These are phyloP conservation scores for Drechslera avenae DNA, from an alignment of 2,329 filamentous ascomycete species.

Conservation along the genomic window DNA sequence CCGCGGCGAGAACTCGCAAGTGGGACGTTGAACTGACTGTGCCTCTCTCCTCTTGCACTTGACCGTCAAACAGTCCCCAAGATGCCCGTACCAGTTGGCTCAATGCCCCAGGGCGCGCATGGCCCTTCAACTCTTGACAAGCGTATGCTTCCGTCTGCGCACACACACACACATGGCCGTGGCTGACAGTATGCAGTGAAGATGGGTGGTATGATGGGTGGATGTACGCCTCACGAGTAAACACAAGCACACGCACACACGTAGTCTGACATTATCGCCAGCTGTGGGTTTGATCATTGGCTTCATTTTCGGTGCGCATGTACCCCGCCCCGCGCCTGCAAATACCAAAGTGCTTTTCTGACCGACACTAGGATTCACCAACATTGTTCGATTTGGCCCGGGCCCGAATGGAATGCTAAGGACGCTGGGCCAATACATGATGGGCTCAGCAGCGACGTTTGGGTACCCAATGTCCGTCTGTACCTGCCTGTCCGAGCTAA, in stretches of 20 bases:
- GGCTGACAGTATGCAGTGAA: conserved; percentile 68
- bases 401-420: conserved; percentile 92
- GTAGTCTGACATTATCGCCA: conserved; percentile 50
- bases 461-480: conserved; percentile 64
- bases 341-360: conserved; percentile 17
- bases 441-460: conserved; percentile 92
- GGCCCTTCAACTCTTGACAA: conserved; percentile 75
- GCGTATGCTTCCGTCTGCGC: conserved; percentile 55
- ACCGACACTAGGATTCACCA: conserved; percentile 72
- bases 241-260: not conserved
- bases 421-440: conserved; percentile 95
- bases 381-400: conserved; percentile 93
- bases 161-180: conserved; percentile 26
- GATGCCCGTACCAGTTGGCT: conserved; percentile 64
- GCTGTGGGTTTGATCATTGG: conserved; percentile 96
- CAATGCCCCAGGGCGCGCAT: conserved; percentile 43
- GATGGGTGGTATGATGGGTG: conserved; percentile 98
- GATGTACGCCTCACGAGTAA: conserved; percentile 69
- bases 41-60: conserved; percentile 23
- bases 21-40: conserved; percentile 16
- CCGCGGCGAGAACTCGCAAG: conserved; percentile 19
- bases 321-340: not conserved
- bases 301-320: conserved; percentile 84
- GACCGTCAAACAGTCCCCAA: conserved; percentile 25
- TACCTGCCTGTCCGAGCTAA: conserved; percentile 18